Base-by-base conservation (phyloP, 2,329 filamentous ascomycete species). In the Microsporum canis region DNA sequence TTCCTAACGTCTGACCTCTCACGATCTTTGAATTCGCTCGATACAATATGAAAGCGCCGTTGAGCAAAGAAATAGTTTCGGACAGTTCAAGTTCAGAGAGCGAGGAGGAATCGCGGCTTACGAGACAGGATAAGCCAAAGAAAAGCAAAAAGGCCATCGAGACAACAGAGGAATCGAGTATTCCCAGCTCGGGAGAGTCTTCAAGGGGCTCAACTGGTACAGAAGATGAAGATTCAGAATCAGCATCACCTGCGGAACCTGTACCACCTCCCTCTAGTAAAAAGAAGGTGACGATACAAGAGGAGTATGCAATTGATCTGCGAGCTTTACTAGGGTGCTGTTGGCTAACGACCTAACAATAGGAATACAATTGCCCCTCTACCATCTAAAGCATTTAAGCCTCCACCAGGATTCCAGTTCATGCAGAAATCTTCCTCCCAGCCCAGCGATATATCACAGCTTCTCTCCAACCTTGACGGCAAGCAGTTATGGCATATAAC, bases 401-500 rank as follows among this genome's bases (percentile, higher is more conserved):
- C 76, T 3, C 77, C 76, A 1, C 64, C 66, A n/a, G 77, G 76
- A 33, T 78, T 78, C 68, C 74, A 74, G 59, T 60, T 71, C 41
- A 64, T 70, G 55, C 71, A 72, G 61, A 71, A 71, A 60, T 68
- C 71, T 47, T 60, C 67, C 17, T 65, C 70, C 3, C 68, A 60
- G 10, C 34, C 71, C 53, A 71, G 72, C 2, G 67, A 63, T 53
- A 66, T 70, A 49, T 68, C 70, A 53, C 71, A 73, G 29, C 60
- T 72, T 29, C 69, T 76, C 45, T 72, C 74, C 41, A 68, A 76
- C 57, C 68, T 77, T 57, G 66, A 66, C 57, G 74, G 73, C 58
- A 80, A 79, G 65, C 74, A 79, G 67, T 66, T 80, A 57, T 77
- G 77, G 70, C 76, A 80, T 63, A 77, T 80, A 61, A 76, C 75